Conservation (phyloP, 768 basidiomycete species). For the Lentinula raphanica region DNA sequence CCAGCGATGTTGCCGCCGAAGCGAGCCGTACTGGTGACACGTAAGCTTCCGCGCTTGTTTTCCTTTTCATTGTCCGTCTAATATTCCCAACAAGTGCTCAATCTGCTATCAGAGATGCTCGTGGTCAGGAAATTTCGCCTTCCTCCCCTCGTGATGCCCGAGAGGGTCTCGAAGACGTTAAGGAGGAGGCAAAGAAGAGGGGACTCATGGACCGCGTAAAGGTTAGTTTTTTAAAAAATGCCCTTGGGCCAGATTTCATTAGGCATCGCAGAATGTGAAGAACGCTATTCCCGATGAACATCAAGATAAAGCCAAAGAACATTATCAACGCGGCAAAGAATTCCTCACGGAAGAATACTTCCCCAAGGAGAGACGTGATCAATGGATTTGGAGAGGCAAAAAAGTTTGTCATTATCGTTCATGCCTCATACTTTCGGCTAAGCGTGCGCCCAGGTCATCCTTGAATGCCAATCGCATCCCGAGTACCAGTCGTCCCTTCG, state of each 20-base stretch:
- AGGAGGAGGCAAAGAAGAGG: slow-evolving; percentile 2
- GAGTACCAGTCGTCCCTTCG: slow-evolving; percentile 79
- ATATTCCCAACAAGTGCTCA: too few species aligned
- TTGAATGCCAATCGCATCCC: slow-evolving; percentile 89
- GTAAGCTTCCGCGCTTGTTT: background rate
- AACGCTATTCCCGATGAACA: slow-evolving; percentile 57
- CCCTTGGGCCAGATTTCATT: background rate
- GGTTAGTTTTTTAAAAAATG: slow-evolving; percentile 13
- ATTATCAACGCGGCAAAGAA: slow-evolving; percentile 53
- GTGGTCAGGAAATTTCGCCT: background rate
- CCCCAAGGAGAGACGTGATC: slow-evolving; percentile 85
- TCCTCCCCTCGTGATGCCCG: slow-evolving; percentile 2
- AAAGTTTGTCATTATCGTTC: slow-evolving; percentile 47
- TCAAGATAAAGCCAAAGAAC: slow-evolving; percentile 49
- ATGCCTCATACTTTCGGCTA: background rate
- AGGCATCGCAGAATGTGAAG: slow-evolving; percentile 31
- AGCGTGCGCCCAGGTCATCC: slow-evolving; percentile 47
- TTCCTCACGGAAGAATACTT: slow-evolving; percentile 82
- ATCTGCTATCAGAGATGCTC: background rate
- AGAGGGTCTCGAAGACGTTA: background rate
- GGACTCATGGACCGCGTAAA: slow-evolving; percentile 24
- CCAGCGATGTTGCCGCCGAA: slow-evolving; percentile 9
- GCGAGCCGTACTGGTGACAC: background rate
- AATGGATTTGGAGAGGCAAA: slow-evolving; percentile 90
- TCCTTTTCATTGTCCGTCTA: background rate